These are phyloP conservation scores for Ceratocystiopsis sp. DNA, from an alignment of 2,329 filamentous ascomycete genomes.

Conservation along the genomic window DNA sequence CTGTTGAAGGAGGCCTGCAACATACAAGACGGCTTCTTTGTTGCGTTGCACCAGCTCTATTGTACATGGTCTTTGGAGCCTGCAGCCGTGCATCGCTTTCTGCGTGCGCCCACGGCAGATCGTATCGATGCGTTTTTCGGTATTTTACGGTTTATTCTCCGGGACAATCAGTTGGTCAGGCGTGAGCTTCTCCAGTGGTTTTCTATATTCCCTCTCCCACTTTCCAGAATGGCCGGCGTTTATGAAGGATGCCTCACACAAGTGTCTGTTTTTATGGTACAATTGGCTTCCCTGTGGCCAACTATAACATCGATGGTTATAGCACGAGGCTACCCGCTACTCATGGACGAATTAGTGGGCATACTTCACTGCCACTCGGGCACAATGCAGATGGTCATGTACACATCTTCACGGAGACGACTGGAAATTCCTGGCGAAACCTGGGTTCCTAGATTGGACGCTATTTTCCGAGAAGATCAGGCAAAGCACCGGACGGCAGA, in stretches of 20 bases:
- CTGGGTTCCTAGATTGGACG: conserved; percentile 7
- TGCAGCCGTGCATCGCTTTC: conserved; percentile 17
- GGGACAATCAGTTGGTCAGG: conserved; percentile 19
- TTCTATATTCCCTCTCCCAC: conserved; percentile 18
- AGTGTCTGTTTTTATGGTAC: conserved; percentile 27
- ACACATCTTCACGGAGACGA: conserved; percentile 13
- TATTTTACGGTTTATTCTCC: conserved; percentile 20
- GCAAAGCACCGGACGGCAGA: not conserved
- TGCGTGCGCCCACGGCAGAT: conserved; percentile 13
- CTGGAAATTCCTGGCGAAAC: conserved; percentile 11
- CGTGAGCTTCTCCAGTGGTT: conserved; percentile 17
- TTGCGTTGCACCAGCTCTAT: conserved; percentile 48
- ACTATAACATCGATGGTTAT: conserved; percentile 12
- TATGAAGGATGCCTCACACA: conserved; percentile 12
- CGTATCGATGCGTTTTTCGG: conserved; percentile 18
- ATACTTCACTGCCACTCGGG: conserved; percentile 15
- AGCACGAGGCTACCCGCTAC: conserved; percentile 14
- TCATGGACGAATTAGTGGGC: conserved; percentile 18
- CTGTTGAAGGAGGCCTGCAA: conserved; percentile 40
- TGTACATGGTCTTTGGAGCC: conserved; percentile 34
- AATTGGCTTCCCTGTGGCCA: conserved; percentile 25
- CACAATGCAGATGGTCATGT: conserved; percentile 15
- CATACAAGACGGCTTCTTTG: conserved; percentile 41
- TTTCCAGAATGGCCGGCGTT: not conserved
- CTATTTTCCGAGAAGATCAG: conserved; percentile 12